Conservation (phyloP, 768 basidiomycete genomes). For the Lactarius psammicola region DNA sequence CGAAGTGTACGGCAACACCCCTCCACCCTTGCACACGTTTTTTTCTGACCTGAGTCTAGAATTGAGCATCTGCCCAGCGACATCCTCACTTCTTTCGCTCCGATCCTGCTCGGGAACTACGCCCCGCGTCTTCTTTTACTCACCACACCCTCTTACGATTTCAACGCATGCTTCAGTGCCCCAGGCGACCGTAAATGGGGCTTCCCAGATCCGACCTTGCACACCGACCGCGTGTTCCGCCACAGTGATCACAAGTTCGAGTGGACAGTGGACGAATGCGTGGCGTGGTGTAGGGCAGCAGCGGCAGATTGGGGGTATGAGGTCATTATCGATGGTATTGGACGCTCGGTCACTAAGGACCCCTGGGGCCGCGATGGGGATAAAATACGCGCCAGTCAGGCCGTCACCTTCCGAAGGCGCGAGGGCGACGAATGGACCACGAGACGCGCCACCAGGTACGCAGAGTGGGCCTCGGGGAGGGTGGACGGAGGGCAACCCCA, state of each 20-base stretch:
- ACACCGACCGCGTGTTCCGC: constrained; percentile 72
- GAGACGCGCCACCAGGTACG: constrained; percentile 36
- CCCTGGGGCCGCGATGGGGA: constrained; percentile 68
- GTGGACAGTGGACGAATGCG: constrained; percentile 78
- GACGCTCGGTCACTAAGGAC: constrained; percentile 57
- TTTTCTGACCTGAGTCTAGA: constrained; percentile 40
- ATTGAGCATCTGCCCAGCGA: constrained; percentile 74
- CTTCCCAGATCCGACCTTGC: constrained; percentile 68
- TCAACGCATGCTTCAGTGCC: constrained; percentile 70
- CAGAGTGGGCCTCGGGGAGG: constrained; percentile 25
- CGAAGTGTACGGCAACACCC: constrained; percentile 65
- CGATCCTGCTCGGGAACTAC: constrained; percentile 73
- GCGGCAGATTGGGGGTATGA: constrained; percentile 73
- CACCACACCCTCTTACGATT: constrained; percentile 85
- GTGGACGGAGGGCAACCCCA: constrained; percentile 38
- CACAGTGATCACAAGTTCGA: constrained; percentile 88
- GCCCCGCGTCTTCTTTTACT: constrained; percentile 69
- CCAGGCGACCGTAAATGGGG: constrained; percentile 50
- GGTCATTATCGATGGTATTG: constrained; percentile 59
- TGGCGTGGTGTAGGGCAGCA: constrained; percentile 52
- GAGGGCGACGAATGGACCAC: constrained; percentile 38
- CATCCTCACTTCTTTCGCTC: constrained; percentile 61
- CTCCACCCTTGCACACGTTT: constrained; percentile 2
- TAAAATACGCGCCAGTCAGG: constrained; percentile 65
- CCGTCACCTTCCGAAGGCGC: constrained; percentile 57